Percentiles rank a stretch among this genome's conserved stretches.
These are phyloP conservation scores for Spathaspora girioi DNA, from an alignment of 805 yeast species.

Conservation along the genomic window DNA sequence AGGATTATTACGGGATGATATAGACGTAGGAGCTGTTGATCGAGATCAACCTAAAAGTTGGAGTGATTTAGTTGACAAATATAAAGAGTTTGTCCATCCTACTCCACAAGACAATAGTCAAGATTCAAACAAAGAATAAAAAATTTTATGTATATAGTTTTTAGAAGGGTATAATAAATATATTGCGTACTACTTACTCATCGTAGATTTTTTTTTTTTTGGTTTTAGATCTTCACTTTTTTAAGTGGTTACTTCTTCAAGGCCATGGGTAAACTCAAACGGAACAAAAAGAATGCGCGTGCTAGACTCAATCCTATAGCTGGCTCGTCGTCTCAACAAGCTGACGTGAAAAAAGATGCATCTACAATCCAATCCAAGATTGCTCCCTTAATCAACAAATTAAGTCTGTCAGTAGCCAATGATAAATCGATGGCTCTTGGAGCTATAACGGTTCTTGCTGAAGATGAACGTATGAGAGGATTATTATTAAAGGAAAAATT, in stretches of 20 bases:
- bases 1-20: slow-evolving; percentile 60
- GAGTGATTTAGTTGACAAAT: slow-evolving; percentile 32
- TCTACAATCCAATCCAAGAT: slow-evolving; percentile 51
- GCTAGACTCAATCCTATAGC: slow-evolving; percentile 35
- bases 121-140: neutral
- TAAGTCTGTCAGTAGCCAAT: slow-evolving; percentile 59
- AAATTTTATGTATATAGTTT: neutral
- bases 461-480: slow-evolving; percentile 61
- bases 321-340: slow-evolving; percentile 2
- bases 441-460: slow-evolving; percentile 67
- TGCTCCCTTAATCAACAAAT: slow-evolving; percentile 62
- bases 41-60: slow-evolving; percentile 34
- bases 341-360: slow-evolving; percentile 40
- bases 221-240: neutral
- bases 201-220: neutral
- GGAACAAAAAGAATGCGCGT: slow-evolving; percentile 41
- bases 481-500: slow-evolving; percentile 68
- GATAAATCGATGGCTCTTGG: slow-evolving; percentile 77
- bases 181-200: neutral
- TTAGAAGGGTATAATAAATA: neutral
- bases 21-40: slow-evolving; percentile 46
- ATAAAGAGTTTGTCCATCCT: slow-evolving; percentile 32
- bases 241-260: neutral
- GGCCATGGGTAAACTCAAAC: slow-evolving; percentile 73
- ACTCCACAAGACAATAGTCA: neutral